These are phyloP conservation scores for Draba incana DNA, from an alignment of 345 rosid genomes.

Conservation along the genomic window DNA sequence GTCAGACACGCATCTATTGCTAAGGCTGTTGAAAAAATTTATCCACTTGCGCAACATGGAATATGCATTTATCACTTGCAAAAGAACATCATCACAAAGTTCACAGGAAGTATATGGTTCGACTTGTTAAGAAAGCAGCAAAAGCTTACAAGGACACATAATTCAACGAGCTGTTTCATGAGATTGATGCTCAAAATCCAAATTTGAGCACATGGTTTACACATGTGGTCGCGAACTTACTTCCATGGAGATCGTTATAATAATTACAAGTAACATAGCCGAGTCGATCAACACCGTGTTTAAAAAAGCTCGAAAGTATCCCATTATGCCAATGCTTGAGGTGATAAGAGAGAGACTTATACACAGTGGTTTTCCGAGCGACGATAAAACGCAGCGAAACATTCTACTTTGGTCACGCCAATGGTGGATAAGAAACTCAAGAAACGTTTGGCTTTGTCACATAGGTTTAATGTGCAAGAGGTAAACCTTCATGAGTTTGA, in stretches of 20 bases:
- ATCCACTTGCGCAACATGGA: not conserved
- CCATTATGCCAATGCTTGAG: not conserved
- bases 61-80: conserved; percentile 1
- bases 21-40: not conserved
- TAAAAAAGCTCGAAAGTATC: not conserved
- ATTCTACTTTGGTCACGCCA: not conserved
- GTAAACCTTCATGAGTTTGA: too few relatives aligned
- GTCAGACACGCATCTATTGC: not conserved
- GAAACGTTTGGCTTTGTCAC: too few relatives aligned
- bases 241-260: not conserved
- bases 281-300: not conserved
- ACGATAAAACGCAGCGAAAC: not conserved
- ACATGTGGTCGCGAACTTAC: not conserved
- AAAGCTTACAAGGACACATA: not conserved
- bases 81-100: not conserved
- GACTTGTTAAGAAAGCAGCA: not conserved
- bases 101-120: not conserved
- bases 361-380: not conserved
- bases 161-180: not conserved
- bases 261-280: not conserved
- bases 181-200: not conserved
- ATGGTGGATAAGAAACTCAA: too few relatives aligned
- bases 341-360: not conserved
- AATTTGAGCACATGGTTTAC: not conserved
- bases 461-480: too few relatives aligned